phyloP scores from a whole-genome alignment of 1,284 basidiomycete species.

The Boletus subluridellus region DNA sequence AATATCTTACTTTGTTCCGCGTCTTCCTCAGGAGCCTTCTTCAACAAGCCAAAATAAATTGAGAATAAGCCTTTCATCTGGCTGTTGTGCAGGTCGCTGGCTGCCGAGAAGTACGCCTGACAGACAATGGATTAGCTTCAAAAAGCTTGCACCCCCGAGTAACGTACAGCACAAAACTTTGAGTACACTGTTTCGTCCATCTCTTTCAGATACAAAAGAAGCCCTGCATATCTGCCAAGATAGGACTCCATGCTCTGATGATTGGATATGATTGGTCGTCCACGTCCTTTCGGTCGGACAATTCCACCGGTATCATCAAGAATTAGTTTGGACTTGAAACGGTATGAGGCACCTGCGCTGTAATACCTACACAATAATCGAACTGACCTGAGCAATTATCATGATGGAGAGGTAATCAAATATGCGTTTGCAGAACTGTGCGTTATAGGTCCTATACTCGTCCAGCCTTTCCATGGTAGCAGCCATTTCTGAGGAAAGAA shows the following conservation, averaged over 20 bases:
- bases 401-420: constrained; percentile 88
- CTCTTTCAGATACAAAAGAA: constrained; percentile 93
- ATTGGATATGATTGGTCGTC: constrained; percentile 50
- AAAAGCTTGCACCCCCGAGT: neutral
- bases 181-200: constrained; percentile 86
- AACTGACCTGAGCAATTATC: constrained; percentile 75
- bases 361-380: neutral
- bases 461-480: constrained; percentile 89
- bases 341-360: constrained; percentile 7
- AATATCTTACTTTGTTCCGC: constrained; percentile 55
- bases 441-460: constrained; percentile 85
- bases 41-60: constrained; percentile 58
- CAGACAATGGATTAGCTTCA: constrained; percentile 7
- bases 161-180: constrained; percentile 79
- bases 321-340: constrained; percentile 57
- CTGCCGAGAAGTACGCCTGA: constrained; percentile 84
- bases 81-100: constrained; percentile 73
- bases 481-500: constrained; percentile 67
- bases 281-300: constrained; percentile 38
- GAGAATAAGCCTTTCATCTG: constrained; percentile 78
- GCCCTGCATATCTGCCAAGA: constrained; percentile 83
- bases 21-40: constrained; percentile 69
- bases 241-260: constrained; percentile 78
- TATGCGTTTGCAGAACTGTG: constrained; percentile 88
- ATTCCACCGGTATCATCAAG: constrained; percentile 60